Percentiles rank a stretch among this genome's conserved stretches.
Evolutionary conservation across 495 filamentous ascomycete genomes (phyloP).

Genomic region (Xylaria venustula): DNA sequence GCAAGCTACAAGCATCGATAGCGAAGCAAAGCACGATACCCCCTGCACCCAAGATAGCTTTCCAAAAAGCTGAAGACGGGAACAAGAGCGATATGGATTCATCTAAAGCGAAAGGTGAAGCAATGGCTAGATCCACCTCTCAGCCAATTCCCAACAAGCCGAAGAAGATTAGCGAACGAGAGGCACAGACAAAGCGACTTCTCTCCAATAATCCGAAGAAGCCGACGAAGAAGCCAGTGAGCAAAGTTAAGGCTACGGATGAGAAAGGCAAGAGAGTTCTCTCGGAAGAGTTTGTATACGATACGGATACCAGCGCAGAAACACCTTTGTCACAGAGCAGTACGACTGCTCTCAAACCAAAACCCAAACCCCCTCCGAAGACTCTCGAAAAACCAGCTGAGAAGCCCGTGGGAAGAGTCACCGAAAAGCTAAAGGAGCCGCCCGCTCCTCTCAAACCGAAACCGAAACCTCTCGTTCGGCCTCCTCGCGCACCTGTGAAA

Average conservation of each 20-base stretch:
- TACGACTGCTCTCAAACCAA: slow-evolving; percentile 19
- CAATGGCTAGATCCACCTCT: slow-evolving; percentile 54
- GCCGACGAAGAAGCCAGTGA: slow-evolving; percentile 46
- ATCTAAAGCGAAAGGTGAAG: slow-evolving; percentile 50
- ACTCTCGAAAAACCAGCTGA: slow-evolving; percentile 29
- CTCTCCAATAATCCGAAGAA: slow-evolving; percentile 44
- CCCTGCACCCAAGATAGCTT: slow-evolving; percentile 58
- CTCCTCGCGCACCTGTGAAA: slow-evolving; percentile 27
- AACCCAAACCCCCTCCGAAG: neutral
- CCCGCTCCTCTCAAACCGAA: slow-evolving; percentile 25
- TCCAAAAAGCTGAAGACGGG: slow-evolving; percentile 55
- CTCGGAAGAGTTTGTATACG: slow-evolving; percentile 74
- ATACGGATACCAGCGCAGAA: slow-evolving; percentile 72
- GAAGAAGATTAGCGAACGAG: slow-evolving; percentile 62
- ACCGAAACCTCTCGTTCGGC: slow-evolving; percentile 25
- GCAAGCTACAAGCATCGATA: slow-evolving; percentile 64
- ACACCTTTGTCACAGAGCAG: slow-evolving; percentile 35
- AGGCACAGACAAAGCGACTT: slow-evolving; percentile 60
- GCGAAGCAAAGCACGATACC: slow-evolving; percentile 51
- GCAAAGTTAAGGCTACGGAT: slow-evolving; percentile 36
- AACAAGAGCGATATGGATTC: slow-evolving; percentile 57
- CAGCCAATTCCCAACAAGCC: slow-evolving; percentile 49
- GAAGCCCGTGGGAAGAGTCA: slow-evolving; percentile 26
- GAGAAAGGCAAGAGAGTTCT: slow-evolving; percentile 30
- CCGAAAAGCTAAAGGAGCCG: slow-evolving; percentile 34